Conservation (phyloP, 306 rosid species). For the Dalbergia cochinchinensis region DNA sequence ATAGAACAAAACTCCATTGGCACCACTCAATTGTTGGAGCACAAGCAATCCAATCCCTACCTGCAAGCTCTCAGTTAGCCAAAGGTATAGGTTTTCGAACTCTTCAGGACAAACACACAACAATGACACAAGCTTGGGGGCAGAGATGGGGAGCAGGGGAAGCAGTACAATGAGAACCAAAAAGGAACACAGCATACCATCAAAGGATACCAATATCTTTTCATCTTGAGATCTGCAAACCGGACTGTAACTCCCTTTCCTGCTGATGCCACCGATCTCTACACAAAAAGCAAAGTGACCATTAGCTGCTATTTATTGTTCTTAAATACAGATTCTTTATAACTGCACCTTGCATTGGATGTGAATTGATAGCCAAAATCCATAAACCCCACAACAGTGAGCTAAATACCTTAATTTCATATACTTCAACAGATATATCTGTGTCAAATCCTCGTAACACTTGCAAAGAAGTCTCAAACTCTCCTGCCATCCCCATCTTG, state of each 20-base stretch:
- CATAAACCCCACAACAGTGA: not conserved
- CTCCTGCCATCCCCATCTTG: conserved; percentile 87
- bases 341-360: conserved; percentile 13
- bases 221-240: conserved; percentile 77
- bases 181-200: conserved; percentile 54
- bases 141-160: conserved; percentile 23
- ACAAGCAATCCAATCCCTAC: conserved; percentile 79
- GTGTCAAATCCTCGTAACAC: conserved; percentile 85
- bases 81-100: conserved; percentile 37
- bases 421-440: conserved; percentile 82
- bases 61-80: conserved; percentile 54
- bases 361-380: conserved; percentile 12
- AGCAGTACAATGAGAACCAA: conserved; percentile 6
- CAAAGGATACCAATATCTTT: conserved; percentile 89
- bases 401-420: conserved; percentile 80
- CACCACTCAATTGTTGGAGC: conserved; percentile 85
- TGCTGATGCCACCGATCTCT: conserved; percentile 73
- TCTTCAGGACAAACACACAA: conserved; percentile 33
- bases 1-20: conserved; percentile 86
- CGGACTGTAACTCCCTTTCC: conserved; percentile 64
- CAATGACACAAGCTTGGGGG: conserved; percentile 20
- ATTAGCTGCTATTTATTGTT: conserved; percentile 6
- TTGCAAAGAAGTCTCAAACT: conserved; percentile 88
- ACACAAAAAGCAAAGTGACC: conserved; percentile 28
- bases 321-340: no score